phyloP scores from a whole-genome alignment of 768 basidiomycete genomes.

The Lactarius hatsudake region DNA sequence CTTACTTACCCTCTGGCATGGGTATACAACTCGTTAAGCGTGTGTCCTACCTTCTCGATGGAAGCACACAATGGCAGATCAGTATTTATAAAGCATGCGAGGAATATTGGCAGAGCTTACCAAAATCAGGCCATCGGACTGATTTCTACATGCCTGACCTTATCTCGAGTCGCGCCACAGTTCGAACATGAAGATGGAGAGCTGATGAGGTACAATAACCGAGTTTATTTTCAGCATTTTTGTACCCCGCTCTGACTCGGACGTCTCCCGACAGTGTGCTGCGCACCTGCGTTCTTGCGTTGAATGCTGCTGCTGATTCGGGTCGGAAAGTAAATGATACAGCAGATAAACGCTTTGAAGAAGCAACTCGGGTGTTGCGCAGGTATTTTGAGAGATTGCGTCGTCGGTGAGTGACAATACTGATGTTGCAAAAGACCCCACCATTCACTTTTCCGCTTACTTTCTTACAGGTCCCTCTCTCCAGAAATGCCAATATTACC shows the following conservation, averaged over 20 bases:
- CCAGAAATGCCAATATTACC: neutral
- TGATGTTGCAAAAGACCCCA: neutral
- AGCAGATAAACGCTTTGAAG: neutral
- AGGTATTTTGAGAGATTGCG: neutral
- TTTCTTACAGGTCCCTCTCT: neutral
- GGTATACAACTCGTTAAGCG: neutral
- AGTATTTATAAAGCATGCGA: conserved; percentile 15
- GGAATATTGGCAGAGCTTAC: conserved; percentile 15
- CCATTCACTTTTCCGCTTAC: neutral
- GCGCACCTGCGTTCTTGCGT: neutral
- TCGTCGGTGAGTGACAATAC: neutral
- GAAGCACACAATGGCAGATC: neutral
- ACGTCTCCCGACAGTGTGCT: neutral
- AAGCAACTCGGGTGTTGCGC: neutral
- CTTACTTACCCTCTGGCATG: neutral
- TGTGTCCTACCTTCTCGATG: neutral
- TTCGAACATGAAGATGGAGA: neutral
- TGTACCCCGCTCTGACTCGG: neutral
- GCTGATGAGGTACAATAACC: conserved; percentile 1
- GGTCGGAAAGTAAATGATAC: neutral
- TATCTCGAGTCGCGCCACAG: neutral
- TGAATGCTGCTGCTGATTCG: neutral
- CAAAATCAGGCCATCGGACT: conserved; percentile 10
- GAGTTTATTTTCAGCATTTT: neutral
- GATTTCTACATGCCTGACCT: conserved; percentile 5